These are phyloP conservation scores for Taphrina sp. DNA, from an alignment of 1,139 yeast species.

Conservation along the genomic window DNA sequence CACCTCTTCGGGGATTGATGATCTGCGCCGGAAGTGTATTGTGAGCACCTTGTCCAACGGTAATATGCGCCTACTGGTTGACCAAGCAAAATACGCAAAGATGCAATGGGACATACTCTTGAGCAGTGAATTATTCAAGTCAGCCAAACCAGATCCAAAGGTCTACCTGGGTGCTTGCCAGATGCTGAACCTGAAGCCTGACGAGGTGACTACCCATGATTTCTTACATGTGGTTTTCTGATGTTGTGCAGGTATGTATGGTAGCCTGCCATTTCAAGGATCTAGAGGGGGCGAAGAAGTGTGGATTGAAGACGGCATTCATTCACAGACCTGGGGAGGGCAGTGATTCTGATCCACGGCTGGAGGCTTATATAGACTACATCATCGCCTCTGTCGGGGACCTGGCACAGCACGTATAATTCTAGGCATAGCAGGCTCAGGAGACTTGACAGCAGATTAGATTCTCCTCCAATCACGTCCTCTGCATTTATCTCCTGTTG, in stretches of 20 bases:
- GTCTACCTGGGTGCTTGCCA: conserved; percentile 37
- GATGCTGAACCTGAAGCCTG: conserved; percentile 35
- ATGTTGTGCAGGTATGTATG: conserved; percentile 31
- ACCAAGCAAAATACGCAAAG: conserved; percentile 37
- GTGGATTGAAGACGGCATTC: conserved; percentile 38
- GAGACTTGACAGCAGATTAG: too few species aligned
- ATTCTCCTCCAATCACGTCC: too few species aligned
- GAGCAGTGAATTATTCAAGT: conserved; percentile 37
- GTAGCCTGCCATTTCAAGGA: conserved; percentile 38
- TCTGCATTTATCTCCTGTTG: too few species aligned
- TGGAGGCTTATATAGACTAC: conserved; percentile 18
- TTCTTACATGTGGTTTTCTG: background rate
- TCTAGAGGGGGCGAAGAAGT: conserved; percentile 36
- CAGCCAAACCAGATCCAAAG: conserved; percentile 37
- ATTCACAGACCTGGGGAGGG: conserved; percentile 35
- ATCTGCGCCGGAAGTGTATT: conserved; percentile 35
- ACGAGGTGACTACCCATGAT: conserved; percentile 11
- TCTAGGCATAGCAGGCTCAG: too few species aligned
- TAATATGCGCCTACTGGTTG: conserved; percentile 37
- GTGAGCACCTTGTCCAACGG: conserved; percentile 38
- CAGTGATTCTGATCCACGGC: background rate
- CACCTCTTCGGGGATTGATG: conserved; percentile 34
- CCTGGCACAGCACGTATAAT: conserved; percentile 13
- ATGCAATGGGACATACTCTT: conserved; percentile 37
- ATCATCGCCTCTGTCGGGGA: conserved; percentile 16